Evolutionary conservation across 805 yeast genomes (phyloP), one percentile per base, ranked within the genome.

Genomic region (Saturnispora ahearnii): DNA sequence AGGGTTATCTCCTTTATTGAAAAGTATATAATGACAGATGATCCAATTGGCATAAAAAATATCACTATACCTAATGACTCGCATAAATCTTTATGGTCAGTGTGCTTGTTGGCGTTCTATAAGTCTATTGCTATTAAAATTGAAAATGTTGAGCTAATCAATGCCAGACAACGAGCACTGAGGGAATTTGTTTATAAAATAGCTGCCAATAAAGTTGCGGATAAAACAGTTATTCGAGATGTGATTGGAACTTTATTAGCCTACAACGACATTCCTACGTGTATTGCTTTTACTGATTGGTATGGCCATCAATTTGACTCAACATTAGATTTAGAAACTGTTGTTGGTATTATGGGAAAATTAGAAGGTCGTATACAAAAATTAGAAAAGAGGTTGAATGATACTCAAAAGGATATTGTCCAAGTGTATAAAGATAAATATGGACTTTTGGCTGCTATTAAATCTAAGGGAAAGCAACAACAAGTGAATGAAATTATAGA

Each of bases 1-100:
- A 59, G 59, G 15, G 65, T 71, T 4, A 59, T 70, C 11, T 50
- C 55, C 13, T 62, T 68, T 28, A 65, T 73, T 40, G 68, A 73
- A 45, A 26, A 48, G 0, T 62, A 53, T 42, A 24, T 64, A 22
- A 45, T 54, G 26, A 41, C 55, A 3, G 47, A 49, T 22, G 51
- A 54, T 30, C 40, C 49, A 3, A 52, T 52, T 21, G 49, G 53
- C n/a, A 32, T 54, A 13, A 33, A 49, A 7, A 6, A 44, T 8
- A 49, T 49, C n/a, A 45, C 37, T 12, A 29, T n/a, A 7, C 40
- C 31, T 3, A 11, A 36, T 3, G 45, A 37, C 15, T 18, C 40
- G n/a, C 37, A 41, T 3, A 46, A 46, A 28, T 49, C 52, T 18
- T 34, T 53, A 32, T 53, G 48, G 45, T 49, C 49, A 3, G 45